Base-by-base conservation (phyloP, 106 monocot species). In the Allium fistulosum region DNA sequence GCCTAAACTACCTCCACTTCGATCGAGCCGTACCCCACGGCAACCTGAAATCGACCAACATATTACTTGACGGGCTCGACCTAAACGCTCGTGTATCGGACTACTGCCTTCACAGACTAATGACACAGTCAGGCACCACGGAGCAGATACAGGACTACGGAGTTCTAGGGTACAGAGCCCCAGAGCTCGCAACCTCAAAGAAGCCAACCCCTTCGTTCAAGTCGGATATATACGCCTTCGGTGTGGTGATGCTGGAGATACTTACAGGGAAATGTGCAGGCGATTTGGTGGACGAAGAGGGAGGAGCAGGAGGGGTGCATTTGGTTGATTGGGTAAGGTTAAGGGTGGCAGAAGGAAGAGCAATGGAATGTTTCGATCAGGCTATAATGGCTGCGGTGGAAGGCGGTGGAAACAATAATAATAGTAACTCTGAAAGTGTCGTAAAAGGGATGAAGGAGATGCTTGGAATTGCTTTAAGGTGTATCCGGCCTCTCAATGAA, bases 1-100 rank as follows among this genome's bases (percentile, higher is more conserved):
- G 97, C 18, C 89, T 99, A 49, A 99, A 99, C 66, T 99, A 99
- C 65, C 97, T 99, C 69, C 97, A 99, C 57, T 89, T 99, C 1
- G 97, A 99, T 67, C 87, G 97, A 1, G 82, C 87, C 17, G 58
- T 87, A 8, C 92, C 97, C 1, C 97, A 99, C n/a, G 97, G 97
- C 48, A 99, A 99, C 53, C 82, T 99, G 48, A 99, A 99, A 70
- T 82, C 97, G 10, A 77, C 89, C 13, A 99, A 99, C 76, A 81
- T 99, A 2, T 65, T 99, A 13, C 75, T 99, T 2, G 97, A 99
- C 6, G 92, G 92, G 0, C 80, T 93, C 1, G 92, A 93, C 51
- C 97, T 99, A 56, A 93, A 92, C 17, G 92, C 97, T 3, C 82
- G 92, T 2, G 89, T 99, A 10, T 80, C 90, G 0, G 97, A 93